Percentiles rank a stretch among this genome's conserved stretches.
Conservation (phyloP, 306 rosid species). For the Glycine tomentella region DNA sequence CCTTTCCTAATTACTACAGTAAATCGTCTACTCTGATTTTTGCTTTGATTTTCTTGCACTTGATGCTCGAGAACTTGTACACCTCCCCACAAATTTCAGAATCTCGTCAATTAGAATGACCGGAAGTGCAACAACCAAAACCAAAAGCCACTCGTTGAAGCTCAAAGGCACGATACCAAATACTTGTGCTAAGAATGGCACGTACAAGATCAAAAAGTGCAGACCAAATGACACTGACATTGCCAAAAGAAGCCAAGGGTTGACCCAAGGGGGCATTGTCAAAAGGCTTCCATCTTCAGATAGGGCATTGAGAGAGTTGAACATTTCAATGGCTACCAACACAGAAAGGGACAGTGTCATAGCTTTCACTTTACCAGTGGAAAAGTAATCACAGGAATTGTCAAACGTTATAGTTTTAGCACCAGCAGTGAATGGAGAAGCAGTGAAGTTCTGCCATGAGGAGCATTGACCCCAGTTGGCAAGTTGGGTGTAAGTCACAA, state of each 20-base stretch:
- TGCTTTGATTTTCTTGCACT: conserved; percentile 55
- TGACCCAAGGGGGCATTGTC: conserved; percentile 97
- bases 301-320: conserved; percentile 90
- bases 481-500: conserved; percentile 88
- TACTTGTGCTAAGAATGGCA: conserved; percentile 84
- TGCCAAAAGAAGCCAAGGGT: conserved; percentile 95
- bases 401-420: conserved; percentile 58
- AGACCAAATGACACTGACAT: conserved; percentile 88
- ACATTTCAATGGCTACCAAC: conserved; percentile 96
- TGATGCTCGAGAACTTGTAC: conserved; percentile 54
- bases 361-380: conserved; percentile 83
- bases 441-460: conserved; percentile 80
- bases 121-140: conserved; percentile 62
- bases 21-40: conserved; percentile 66
- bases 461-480: conserved; percentile 89
- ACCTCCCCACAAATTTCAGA: conserved; percentile 64
- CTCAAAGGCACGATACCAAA: conserved; percentile 90
- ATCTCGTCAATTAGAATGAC: conserved; percentile 70
- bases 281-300: conserved; percentile 91
- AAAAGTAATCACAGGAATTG: conserved; percentile 82
- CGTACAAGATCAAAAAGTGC: conserved; percentile 89
- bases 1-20: conserved; percentile 41
- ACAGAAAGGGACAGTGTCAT: conserved; percentile 89
- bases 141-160: conserved; percentile 68
- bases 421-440: conserved; percentile 89